A percentile compares a stretch with the other conserved stretches of the same genome.
Evolutionary conservation across 371 early-diverging fungal genomes (phyloP).

Genomic region (Globomyces sp.): DNA sequence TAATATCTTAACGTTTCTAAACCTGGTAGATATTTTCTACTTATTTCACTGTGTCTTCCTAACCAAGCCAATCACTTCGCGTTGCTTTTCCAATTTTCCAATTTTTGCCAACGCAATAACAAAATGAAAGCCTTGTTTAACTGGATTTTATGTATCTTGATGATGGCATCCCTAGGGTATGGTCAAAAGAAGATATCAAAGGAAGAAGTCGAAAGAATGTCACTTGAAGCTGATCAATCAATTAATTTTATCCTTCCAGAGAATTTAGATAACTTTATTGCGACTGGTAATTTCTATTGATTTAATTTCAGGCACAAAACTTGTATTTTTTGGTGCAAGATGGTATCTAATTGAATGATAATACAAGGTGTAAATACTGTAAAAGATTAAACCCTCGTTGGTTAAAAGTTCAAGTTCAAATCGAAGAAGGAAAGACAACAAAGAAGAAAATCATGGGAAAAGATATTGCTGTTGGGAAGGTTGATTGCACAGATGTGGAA

Average conservation of each 20-base stretch:
- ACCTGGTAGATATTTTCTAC: background rate
- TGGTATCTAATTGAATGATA: slow-evolving; percentile 11
- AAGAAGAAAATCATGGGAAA: background rate
- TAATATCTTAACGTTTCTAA: too few species aligned
- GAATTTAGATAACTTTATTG: slow-evolving; percentile 20
- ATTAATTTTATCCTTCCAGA: slow-evolving; percentile 27
- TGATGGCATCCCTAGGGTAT: background rate
- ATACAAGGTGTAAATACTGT: slow-evolving; percentile 23
- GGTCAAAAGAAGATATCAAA: background rate
- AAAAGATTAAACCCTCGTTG: slow-evolving; percentile 37
- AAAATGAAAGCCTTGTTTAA: too few species aligned
- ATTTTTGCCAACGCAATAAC: too few species aligned
- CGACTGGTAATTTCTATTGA: slow-evolving; percentile 7
- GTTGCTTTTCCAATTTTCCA: too few species aligned
- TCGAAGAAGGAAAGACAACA: slow-evolving; percentile 16
- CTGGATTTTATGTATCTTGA: background rate
- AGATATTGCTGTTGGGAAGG: slow-evolving; percentile 23
- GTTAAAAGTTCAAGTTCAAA: slow-evolving; percentile 29
- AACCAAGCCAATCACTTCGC: too few species aligned
- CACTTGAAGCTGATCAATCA: slow-evolving; percentile 28
- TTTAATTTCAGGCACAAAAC: slow-evolving; percentile 9
- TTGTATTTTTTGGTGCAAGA: slow-evolving; percentile 36
- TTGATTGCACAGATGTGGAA: slow-evolving; percentile 23
- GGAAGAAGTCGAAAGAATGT: slow-evolving; percentile 15
- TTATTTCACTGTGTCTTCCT: too few species aligned